These are phyloP conservation scores for Suillus americanus DNA, from an alignment of 768 basidiomycete species.

Conservation along the genomic window DNA sequence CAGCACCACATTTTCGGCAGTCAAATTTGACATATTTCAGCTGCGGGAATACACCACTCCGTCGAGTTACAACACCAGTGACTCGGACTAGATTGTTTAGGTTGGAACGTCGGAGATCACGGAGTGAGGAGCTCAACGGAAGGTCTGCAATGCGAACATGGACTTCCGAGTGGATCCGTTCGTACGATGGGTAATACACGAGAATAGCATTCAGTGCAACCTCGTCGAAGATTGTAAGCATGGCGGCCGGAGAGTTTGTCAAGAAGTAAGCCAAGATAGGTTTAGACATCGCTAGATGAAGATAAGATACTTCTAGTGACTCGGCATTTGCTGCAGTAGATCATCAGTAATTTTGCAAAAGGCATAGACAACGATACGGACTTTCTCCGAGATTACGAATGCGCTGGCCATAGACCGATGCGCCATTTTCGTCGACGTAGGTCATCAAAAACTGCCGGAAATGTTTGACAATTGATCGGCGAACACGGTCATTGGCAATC, in stretches of 20 bases:
- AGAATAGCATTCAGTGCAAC: conserved; percentile 93
- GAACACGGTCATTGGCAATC: conserved; percentile 92
- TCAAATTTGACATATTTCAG: conserved; percentile 99
- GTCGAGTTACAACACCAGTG: conserved; percentile 91
- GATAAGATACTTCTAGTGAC: conserved; percentile 95
- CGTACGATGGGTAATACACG: conserved; percentile 93
- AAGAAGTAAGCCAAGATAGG: conserved; percentile 97
- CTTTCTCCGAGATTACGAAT: conserved; percentile 95
- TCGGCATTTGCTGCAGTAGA: conserved; percentile 80
- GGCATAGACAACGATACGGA: conserved; percentile 37
- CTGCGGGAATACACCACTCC: conserved; percentile 98
- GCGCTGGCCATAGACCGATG: conserved; percentile 91
- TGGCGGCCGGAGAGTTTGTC: conserved; percentile 89
- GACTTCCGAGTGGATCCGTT: conserved; percentile 96
- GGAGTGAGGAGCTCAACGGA: conserved; percentile 84
- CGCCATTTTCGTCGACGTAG: conserved; percentile 88
- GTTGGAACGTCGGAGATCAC: conserved; percentile 89
- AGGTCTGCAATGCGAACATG: conserved; percentile 97
- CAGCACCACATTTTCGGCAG: conserved; percentile 91
- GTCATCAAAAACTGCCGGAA: conserved; percentile 96
- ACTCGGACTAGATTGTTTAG: conserved; percentile 96
- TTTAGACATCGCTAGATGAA: conserved; percentile 90
- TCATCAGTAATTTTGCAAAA: conserved; percentile 15
- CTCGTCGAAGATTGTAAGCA: conserved; percentile 93
- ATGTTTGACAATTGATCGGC: conserved; percentile 85